Percentiles rank a stretch among this genome's conserved stretches.
Evolutionary conservation across 1,284 basidiomycete species (phyloP).

Genomic region (Apiotrichum gamsii): DNA sequence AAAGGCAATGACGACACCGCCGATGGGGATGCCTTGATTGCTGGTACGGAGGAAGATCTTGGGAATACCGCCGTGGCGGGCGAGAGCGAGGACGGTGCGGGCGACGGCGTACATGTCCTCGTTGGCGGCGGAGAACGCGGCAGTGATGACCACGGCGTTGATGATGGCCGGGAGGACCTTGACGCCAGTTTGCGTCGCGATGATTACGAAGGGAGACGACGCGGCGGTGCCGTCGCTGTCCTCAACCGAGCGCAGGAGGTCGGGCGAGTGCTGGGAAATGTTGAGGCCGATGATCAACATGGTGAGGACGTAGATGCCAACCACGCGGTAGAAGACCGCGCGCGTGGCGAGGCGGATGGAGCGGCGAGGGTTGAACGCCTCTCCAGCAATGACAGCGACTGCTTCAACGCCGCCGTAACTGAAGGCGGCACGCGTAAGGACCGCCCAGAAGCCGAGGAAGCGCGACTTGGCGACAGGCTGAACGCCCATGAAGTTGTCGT

Average conservation of each 20-base stretch:
- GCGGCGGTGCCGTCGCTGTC: conserved; percentile 58
- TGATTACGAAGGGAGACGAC: conserved; percentile 76
- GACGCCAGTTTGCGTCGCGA: conserved; percentile 60
- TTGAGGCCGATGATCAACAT: conserved; percentile 62
- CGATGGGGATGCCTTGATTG: conserved; percentile 25
- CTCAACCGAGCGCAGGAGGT: conserved; percentile 55
- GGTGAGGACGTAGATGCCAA: conserved; percentile 61
- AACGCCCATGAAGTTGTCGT: conserved; percentile 31
- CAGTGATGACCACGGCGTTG: conserved; percentile 58
- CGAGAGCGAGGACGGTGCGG: conserved; percentile 32
- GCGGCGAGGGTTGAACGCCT: conserved; percentile 57
- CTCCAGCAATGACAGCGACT: conserved; percentile 35
- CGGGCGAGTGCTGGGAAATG: conserved; percentile 65
- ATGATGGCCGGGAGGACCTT: conserved; percentile 60
- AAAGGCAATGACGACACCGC: conserved; percentile 54
- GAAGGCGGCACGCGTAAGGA: conserved; percentile 47
- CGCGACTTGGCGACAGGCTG: conserved; percentile 33
- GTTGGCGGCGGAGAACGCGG: conserved; percentile 53
- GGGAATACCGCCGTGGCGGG: conserved; percentile 32
- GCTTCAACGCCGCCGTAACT: conserved; percentile 37
- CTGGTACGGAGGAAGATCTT: conserved; percentile 25
- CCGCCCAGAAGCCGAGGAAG: conserved; percentile 54
- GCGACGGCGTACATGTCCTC: conserved; percentile 49
- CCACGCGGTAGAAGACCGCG: conserved; percentile 69
- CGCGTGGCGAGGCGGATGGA: conserved; percentile 71